Evolutionary conservation across 768 basidiomycete species (phyloP).

Genomic region (Calocybe indica): DNA sequence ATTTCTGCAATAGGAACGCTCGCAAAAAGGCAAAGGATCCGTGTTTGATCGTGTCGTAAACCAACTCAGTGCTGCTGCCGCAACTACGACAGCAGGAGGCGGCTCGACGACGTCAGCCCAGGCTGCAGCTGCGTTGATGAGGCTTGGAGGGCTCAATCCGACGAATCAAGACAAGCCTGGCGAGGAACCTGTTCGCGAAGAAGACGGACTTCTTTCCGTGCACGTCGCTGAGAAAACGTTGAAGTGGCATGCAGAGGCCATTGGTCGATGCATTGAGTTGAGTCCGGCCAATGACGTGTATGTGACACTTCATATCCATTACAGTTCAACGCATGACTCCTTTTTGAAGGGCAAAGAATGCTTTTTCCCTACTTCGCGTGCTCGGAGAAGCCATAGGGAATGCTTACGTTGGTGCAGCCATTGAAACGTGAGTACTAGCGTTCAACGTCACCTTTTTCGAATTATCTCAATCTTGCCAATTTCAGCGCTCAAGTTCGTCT

Average conservation of each 20-base stretch:
- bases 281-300: slow-evolving; percentile 80
- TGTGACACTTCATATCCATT: slow-evolving; percentile 22
- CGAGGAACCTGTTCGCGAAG: slow-evolving; percentile 72
- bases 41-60: slow-evolving; percentile 92
- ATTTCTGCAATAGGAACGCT: slow-evolving; percentile 37
- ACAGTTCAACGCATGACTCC: not conserved
- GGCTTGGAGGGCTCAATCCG: slow-evolving; percentile 77
- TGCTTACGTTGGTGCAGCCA: slow-evolving; percentile 84
- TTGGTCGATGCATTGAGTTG: slow-evolving; percentile 90
- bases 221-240: slow-evolving; percentile 85
- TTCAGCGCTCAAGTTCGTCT: slow-evolving; percentile 64
- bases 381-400: slow-evolving; percentile 81
- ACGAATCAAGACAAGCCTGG: slow-evolving; percentile 41
- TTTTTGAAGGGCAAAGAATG: slow-evolving; percentile 74
- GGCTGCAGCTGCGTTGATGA: slow-evolving; percentile 84
- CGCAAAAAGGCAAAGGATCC: slow-evolving; percentile 64
- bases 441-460: not conserved
- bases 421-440: slow-evolving; percentile 73
- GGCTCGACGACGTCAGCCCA: slow-evolving; percentile 69
- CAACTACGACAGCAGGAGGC: slow-evolving; percentile 53
- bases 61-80: slow-evolving; percentile 74
- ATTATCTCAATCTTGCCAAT: slow-evolving; percentile 6
- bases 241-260: slow-evolving; percentile 96
- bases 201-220: slow-evolving; percentile 76
- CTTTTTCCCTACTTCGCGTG: slow-evolving; percentile 74